phyloP scores from a whole-genome alignment of 441 rosid genomes.

The Croton setiger region DNA sequence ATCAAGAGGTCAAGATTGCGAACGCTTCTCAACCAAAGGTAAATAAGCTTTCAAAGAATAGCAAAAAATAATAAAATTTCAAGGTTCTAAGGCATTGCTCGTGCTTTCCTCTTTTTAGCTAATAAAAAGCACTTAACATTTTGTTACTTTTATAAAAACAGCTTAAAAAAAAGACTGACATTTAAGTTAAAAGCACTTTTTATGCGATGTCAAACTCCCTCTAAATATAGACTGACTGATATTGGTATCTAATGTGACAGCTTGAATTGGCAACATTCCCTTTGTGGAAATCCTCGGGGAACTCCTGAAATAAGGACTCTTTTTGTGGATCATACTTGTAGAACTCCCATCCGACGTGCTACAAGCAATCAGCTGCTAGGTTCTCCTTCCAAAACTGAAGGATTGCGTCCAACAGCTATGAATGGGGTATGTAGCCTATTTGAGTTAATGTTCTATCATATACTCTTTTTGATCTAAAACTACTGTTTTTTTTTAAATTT shows the following conservation, averaged over 20 bases:
- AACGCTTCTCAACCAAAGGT: conserved; percentile 55
- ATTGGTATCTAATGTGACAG: conserved; percentile 30
- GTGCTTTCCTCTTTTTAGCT: too few species aligned
- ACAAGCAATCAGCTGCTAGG: conserved; percentile 63
- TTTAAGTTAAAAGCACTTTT: too few species aligned
- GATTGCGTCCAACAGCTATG: conserved; percentile 56
- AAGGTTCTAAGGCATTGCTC: too few species aligned
- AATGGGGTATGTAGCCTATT: conserved; percentile 56
- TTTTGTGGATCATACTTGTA: conserved; percentile 74
- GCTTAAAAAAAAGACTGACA: too few species aligned
- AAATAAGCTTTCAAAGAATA: conserved; percentile 9
- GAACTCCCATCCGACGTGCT: conserved; percentile 59
- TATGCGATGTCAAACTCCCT: too few species aligned
- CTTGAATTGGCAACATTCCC: conserved; percentile 90
- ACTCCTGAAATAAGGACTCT: conserved; percentile 79
- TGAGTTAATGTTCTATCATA: neutral
- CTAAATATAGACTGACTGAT: neutral
- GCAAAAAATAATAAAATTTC: neutral
- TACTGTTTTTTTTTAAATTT: neutral
- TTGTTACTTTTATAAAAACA: too few species aligned
- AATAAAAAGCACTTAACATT: too few species aligned
- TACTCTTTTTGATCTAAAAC: neutral
- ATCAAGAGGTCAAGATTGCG: conserved; percentile 41
- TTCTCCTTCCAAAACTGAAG: conserved; percentile 53
- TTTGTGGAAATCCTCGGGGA: conserved; percentile 72